A percentile compares a stretch with the other conserved stretches of the same genome.
Conservation (phyloP, 2,329 filamentous ascomycete species). For the Byssothecium circinans region DNA sequence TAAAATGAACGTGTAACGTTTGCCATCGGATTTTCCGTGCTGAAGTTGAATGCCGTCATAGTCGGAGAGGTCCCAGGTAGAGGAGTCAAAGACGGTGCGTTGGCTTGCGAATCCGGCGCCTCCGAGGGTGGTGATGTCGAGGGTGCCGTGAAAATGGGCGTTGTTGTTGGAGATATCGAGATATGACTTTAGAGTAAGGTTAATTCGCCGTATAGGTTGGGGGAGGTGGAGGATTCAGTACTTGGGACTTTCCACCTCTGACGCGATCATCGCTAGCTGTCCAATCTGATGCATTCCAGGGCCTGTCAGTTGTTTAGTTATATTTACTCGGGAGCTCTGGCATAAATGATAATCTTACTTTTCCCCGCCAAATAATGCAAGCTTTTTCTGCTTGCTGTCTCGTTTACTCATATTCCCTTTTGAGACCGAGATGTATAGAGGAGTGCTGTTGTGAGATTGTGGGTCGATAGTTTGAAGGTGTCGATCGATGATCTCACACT, state of each 20-base stretch:
- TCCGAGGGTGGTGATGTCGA: conserved; percentile 74
- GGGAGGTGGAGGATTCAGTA: conserved; percentile 34
- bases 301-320: conserved; percentile 43
- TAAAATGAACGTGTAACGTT: conserved; percentile 72
- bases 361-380: conserved; percentile 34
- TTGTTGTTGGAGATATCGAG: conserved; percentile 43
- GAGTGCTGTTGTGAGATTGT: background rate
- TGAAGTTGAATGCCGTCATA: conserved; percentile 64
- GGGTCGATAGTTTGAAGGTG: no score
- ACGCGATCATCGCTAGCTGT: conserved; percentile 73
- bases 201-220: conserved; percentile 48
- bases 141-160: conserved; percentile 64
- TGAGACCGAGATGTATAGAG: background rate
- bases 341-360: conserved; percentile 18
- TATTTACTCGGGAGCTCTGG: background rate
- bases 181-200: conserved; percentile 46
- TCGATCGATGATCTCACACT: no score
- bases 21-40: conserved; percentile 60
- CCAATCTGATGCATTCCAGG: conserved; percentile 65
- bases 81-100: conserved; percentile 61
- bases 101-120: conserved; percentile 84
- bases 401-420: conserved; percentile 19
- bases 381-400: no score
- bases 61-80: conserved; percentile 63
- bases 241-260: conserved; percentile 69